Evolutionary conservation across 2,329 filamentous ascomycete genomes (phyloP).

Genomic region (Leptographium lundbergii): DNA sequence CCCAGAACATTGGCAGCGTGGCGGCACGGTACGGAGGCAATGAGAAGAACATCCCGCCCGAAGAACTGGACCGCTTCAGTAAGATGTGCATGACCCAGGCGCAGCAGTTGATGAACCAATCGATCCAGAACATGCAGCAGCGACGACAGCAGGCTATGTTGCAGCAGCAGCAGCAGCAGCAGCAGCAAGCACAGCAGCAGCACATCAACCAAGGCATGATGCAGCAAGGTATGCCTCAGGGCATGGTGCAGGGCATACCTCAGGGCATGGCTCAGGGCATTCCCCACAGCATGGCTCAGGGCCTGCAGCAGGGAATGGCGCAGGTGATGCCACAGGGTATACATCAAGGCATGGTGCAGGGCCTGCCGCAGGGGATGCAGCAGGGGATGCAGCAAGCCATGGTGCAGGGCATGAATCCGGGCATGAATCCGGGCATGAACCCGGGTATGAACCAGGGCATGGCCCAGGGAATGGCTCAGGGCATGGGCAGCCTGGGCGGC

Average conservation of each 20-base stretch:
- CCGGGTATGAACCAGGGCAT: neutral
- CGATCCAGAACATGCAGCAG: slow-evolving; percentile 7
- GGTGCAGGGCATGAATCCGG: slow-evolving; percentile 1
- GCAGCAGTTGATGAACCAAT: slow-evolving; percentile 3
- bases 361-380: slow-evolving; percentile 5
- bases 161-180: slow-evolving; percentile 11
- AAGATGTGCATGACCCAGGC: slow-evolving; percentile 20
- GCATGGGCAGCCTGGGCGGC: neutral
- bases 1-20: slow-evolving; percentile 22
- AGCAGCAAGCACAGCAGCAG: slow-evolving; percentile 23
- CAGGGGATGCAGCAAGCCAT: slow-evolving; percentile 6
- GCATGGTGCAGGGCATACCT: slow-evolving; percentile 5
- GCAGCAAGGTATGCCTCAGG: slow-evolving; percentile 2
- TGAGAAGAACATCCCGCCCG: slow-evolving; percentile 31
- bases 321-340: slow-evolving; percentile 3
- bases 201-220: slow-evolving; percentile 19
- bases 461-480: neutral
- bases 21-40: slow-evolving; percentile 26
- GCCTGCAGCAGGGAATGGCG: slow-evolving; percentile 1
- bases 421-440: neutral
- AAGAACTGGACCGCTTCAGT: slow-evolving; percentile 32
- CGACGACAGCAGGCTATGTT: slow-evolving; percentile 9
- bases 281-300: slow-evolving; percentile 8
- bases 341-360: slow-evolving; percentile 6
- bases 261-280: slow-evolving; percentile 9